Percentiles rank a stretch among this genome's conserved stretches.
phyloP scores from a whole-genome alignment of 257 asterid genomes.

The Nicotiana knightiana region DNA sequence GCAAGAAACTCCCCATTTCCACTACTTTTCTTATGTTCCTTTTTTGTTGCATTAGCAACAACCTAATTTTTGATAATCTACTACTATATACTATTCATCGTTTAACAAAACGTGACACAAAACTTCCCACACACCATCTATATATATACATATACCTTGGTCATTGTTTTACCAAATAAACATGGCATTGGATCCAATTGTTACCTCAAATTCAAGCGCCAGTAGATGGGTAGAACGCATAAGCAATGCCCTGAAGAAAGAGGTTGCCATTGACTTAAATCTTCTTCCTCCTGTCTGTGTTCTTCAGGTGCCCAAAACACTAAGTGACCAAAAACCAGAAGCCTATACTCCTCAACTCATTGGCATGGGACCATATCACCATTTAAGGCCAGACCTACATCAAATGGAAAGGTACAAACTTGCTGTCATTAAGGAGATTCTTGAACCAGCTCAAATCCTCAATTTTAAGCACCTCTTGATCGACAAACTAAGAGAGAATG shows the following conservation, averaged over 20 bases:
- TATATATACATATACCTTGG: not conserved
- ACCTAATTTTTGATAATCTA: not conserved
- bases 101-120: not conserved
- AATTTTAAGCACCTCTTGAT: constrained; percentile 21
- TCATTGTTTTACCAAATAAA: not conserved
- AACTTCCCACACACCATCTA: not conserved
- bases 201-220: constrained; percentile 20
- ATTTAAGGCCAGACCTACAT: constrained; percentile 34
- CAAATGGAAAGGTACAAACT: constrained; percentile 41
- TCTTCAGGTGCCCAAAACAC: constrained; percentile 29
- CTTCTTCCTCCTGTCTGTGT: constrained; percentile 30
- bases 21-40: not conserved
- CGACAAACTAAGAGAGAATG: constrained; percentile 16
- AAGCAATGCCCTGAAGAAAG: constrained; percentile 18
- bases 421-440: constrained; percentile 19
- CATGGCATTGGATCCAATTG: constrained; percentile 6
- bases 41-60: not conserved
- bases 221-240: constrained; percentile 26
- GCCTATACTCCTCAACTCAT: constrained; percentile 35
- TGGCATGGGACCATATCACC: constrained; percentile 50
- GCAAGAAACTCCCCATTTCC: not conserved
- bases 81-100: not conserved
- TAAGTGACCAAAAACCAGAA: constrained; percentile 30
- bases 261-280: constrained; percentile 17
- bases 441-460: constrained; percentile 16